Percentiles rank a stretch among this genome's conserved stretches.
phyloP scores from a whole-genome alignment of 2,329 filamentous ascomycete genomes.

The Pseudogymnoascus sp. region DNA sequence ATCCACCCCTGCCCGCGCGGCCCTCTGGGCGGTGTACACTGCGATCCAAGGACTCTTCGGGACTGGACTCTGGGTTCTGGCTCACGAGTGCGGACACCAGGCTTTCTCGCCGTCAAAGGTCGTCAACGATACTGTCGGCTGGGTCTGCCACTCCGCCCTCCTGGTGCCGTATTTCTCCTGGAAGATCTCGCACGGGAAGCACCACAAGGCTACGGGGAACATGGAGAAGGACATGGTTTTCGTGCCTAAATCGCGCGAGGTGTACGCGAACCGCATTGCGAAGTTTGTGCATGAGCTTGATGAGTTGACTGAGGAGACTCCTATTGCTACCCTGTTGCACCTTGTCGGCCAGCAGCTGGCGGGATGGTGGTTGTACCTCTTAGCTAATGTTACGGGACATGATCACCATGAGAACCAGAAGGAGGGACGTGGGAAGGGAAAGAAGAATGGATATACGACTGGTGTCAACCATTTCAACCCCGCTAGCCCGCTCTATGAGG shows the following conservation, averaged over 20 bases:
- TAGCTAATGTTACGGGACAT: slow-evolving; percentile 92
- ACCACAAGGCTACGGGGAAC: slow-evolving; percentile 98
- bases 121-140: slow-evolving; percentile 87
- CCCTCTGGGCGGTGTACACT: slow-evolving; percentile 56
- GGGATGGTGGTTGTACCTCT: slow-evolving; percentile 88
- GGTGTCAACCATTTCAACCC: slow-evolving; percentile 96
- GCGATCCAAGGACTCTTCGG: slow-evolving; percentile 86
- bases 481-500: slow-evolving; percentile 81
- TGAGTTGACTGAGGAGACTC: slow-evolving; percentile 92
- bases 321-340: slow-evolving; percentile 67
- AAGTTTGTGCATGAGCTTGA: slow-evolving; percentile 70
- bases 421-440: slow-evolving; percentile 90
- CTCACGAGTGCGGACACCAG: slow-evolving; percentile 96
- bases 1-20: slow-evolving; percentile 57
- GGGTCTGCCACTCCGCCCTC: slow-evolving; percentile 80
- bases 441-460: slow-evolving; percentile 69
- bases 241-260: slow-evolving; percentile 81
- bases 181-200: slow-evolving; percentile 98
- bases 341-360: slow-evolving; percentile 79
- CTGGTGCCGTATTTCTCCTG: slow-evolving; percentile 98
- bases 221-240: slow-evolving; percentile 99
- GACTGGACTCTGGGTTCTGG: slow-evolving; percentile 92
- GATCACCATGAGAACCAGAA: slow-evolving; percentile 85
- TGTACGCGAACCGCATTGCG: slow-evolving; percentile 70
- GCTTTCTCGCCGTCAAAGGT: slow-evolving; percentile 89